Conservation (phyloP, 1,284 basidiomycete genomes). For the Amylostereum areolatum region DNA sequence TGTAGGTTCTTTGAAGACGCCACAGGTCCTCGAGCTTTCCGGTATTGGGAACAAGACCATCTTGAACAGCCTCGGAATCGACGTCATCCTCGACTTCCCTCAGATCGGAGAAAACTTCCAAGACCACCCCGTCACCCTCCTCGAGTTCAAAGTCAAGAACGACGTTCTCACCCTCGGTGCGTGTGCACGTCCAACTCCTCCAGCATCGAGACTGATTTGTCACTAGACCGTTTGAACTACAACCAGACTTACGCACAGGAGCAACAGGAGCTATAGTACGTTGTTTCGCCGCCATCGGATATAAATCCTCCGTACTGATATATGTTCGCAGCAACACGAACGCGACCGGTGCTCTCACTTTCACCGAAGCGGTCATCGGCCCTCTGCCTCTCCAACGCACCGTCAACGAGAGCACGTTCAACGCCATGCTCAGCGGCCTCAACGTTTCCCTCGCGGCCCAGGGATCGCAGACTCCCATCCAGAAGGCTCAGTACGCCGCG, state of each 20-base stretch:
- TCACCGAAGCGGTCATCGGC: conserved; percentile 8
- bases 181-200: not conserved
- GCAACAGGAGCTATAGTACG: conserved; percentile 8
- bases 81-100: too few species aligned
- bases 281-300: not conserved
- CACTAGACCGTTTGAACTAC: conserved; percentile 4
- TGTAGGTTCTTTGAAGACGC: too few species aligned
- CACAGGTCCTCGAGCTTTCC: too few species aligned
- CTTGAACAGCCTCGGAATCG: too few species aligned
- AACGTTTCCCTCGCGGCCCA: conserved; percentile 4
- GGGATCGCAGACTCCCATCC: conserved; percentile 7
- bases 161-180: conserved; percentile 11
- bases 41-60: too few species aligned
- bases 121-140: too few species aligned
- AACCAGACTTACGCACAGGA: conserved; percentile 7
- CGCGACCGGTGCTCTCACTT: conserved; percentile 6
- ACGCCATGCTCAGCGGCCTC: conserved; percentile 7
- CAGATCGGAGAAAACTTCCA: too few species aligned
- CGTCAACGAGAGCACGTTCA: conserved; percentile 4
- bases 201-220: not conserved
- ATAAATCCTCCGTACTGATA: not conserved
- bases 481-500: conserved; percentile 8
- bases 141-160: conserved; percentile 7
- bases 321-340: conserved; percentile 4
- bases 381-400: conserved; percentile 7